Base-by-base conservation (phyloP, 352 stramenopile species). In the Salisapilia sapeloensis region DNA sequence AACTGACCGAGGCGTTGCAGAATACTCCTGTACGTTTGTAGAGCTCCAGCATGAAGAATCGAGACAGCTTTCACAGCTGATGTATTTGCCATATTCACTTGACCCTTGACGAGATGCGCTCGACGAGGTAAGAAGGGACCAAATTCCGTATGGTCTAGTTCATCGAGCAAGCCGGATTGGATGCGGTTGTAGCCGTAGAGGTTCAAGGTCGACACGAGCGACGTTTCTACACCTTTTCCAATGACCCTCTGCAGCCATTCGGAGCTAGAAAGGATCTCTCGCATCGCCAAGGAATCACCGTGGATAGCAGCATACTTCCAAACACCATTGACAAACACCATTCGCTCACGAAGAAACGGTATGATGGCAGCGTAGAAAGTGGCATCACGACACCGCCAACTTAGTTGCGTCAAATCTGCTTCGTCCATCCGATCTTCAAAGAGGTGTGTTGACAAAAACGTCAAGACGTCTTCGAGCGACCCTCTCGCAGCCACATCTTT, bases 271-370 rank as follows among this genome's bases (percentile, higher is more conserved):
- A 50, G 38, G 2, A 53, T 46, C 28, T 79, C 59, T 1, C 24
- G 36, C 13, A 74, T 65, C 12, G 33, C 38, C n/a, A 30, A 23
- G 2, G 48, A 14, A 45, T 82, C 60, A n/a, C 27, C 25, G 42
- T 77, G 56, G 12, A 56, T 13, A 26, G 77, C 48, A 1, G 46
- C 48, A 28, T 71, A 82, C 34, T 75, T 67, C 50, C 52, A 77
- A 3, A 82, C 33, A 1, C 31, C 42, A 8, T 47, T 23, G 9
- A 40, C 42, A 18, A 71, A 76, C 4, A 60, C 20, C 35, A 62
- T 48, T 23, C 50, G 62, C 11, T 34, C 31, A 25, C 60, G 46
- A 3, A 82, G 28, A 30, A 55, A 50, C 1, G 19, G n/a, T 12
- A 54, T 35, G 19, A 79, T 18, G 0, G 46, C 44, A 2, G 19